Base-by-base conservation (phyloP, 2,329 filamentous ascomycete species). In the Colletotrichum musicola region DNA sequence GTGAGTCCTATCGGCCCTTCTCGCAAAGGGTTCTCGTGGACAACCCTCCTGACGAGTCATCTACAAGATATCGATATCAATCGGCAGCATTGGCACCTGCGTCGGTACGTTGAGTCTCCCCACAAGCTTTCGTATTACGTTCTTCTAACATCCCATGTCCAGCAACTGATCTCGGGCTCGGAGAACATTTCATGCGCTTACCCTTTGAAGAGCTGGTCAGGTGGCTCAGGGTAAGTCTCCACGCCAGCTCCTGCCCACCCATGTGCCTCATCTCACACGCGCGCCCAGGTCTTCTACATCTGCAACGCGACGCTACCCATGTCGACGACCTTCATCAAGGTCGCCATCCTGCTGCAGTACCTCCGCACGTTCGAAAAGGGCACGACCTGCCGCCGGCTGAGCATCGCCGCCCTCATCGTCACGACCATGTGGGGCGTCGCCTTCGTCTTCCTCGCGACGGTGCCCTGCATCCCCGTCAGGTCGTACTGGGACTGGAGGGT, bases 391-490 rank as follows among this genome's bases (percentile, higher is more conserved):
- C 62, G 50, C 0, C 7, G 35, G 9, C 7, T 77, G 14, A 71
- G 73, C 14, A 67, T 75, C 9, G 9, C 57, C 14, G 51, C 75
- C 18, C 71, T 75, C 35, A 56, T 72, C 4, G 69, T 78, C 49
- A 76, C 75, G 2, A 72, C 71, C 1, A 68, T 77, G 3, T 79
- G 77, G 77, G 77, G 77, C 1, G 13, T 73, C 22, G 71, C 72
- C 1, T 79, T 75, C 60, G 73, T 73, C 0, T 72, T 77, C 38
- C 63, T 79, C 27, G 75, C 76, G 13, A 78, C 74, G 75, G 58
- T 78, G 1, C 78, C 78, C 2, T 79, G 77, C 64, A 72, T 76
- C 18, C 77, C 77, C 4, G 65, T 80, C 10, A 62, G 69, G 12
- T 73, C 72, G 6, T 80, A 79, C 69, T 79, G 77, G 77, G 49